Evolutionary conservation across 805 yeast genomes (phyloP), one percentile per base, ranked within the genome.

Genomic region (Ascoidea rubescens): DNA sequence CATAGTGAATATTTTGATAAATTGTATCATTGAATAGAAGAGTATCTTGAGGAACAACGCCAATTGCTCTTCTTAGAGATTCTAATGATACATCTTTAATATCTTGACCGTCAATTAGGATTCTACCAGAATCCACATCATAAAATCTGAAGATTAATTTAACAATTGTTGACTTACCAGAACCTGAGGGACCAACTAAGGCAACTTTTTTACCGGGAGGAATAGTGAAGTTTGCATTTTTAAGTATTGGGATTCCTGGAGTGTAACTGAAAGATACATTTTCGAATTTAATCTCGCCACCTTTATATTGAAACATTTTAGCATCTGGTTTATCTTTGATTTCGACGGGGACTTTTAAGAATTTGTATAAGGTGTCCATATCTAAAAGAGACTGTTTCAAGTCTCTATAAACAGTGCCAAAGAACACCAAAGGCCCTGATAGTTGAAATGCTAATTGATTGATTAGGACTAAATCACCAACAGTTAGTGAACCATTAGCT

Each of bases 401-500:
- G 63, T 93, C 99, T 59, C 99, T 75, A 64, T 93, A 93, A 10
- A 93, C 99, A 4, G 96, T 86, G 1, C 99, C 99, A 53, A 93
- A 67, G 67, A 93, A 93, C 66, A 91, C 93, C 54, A 93, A 72
- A 2, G 99, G 99, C 10, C 93, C 96, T 45, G 95, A 85, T 47
- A 93, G 74, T 70, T 93, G 99, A 73, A 93, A 93, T n/a, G 93
- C 98, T 53, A 93, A 75, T 69, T 93, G 99, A 67, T 93, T 93
- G 57, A 93, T 91, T 55, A 93, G 72, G 17, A 93, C 98, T 62
- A 93, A 72, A 64, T 93, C 99, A 59, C 99, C 99, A 28, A 93
- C 97, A 0, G 95, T 84, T 52, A 93, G 70, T 0, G 78, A 66
- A 0, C 96, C 96, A 3, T 77, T 67, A 12, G 88, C 80, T n/a